Conservation (phyloP, 345 rosid genomes). For the Nasturtium officinale region DNA sequence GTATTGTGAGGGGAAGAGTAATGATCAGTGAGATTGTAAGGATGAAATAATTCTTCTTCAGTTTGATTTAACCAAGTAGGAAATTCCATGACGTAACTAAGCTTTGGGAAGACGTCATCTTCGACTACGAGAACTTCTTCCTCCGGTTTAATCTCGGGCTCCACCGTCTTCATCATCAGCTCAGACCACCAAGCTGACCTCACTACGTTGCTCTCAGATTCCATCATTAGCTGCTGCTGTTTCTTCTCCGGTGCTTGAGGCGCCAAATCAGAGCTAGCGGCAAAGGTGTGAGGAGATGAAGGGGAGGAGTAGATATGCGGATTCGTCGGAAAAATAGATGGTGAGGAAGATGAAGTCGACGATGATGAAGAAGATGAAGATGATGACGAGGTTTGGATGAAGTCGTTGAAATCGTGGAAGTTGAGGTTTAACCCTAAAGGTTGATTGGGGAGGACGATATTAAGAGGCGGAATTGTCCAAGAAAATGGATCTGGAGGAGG, state of each 20-base stretch:
- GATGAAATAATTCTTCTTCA: slow-evolving; percentile 65
- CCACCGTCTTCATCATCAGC: slow-evolving; percentile 37
- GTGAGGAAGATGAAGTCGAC: slow-evolving; percentile 61
- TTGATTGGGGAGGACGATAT: slow-evolving; percentile 63
- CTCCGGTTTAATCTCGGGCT: slow-evolving; percentile 45
- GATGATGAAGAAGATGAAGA: slow-evolving; percentile 54
- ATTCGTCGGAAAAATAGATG: slow-evolving; percentile 37
- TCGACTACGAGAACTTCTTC: slow-evolving; percentile 55
- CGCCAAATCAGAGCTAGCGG: slow-evolving; percentile 11
- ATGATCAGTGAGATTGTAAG: slow-evolving; percentile 50
- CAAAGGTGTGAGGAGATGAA: slow-evolving; percentile 37
- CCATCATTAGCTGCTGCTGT: not conserved
- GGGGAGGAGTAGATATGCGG: slow-evolving; percentile 31
- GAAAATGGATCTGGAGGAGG: slow-evolving; percentile 49
- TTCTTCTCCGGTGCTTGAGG: slow-evolving; percentile 33
- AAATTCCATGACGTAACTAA: slow-evolving; percentile 77
- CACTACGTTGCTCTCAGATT: slow-evolving; percentile 46
- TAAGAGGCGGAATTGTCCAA: slow-evolving; percentile 47
- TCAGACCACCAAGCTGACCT: slow-evolving; percentile 46
- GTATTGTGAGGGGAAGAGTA: slow-evolving; percentile 61
- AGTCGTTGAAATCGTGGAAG: slow-evolving; percentile 71
- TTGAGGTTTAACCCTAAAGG: slow-evolving; percentile 82
- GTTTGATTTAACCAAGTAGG: slow-evolving; percentile 81
- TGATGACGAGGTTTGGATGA: slow-evolving; percentile 56
- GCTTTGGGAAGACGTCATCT: slow-evolving; percentile 61